Evolutionary conservation across 371 early-diverging fungal genomes (phyloP).

Genomic region (Mortierella sp.): DNA sequence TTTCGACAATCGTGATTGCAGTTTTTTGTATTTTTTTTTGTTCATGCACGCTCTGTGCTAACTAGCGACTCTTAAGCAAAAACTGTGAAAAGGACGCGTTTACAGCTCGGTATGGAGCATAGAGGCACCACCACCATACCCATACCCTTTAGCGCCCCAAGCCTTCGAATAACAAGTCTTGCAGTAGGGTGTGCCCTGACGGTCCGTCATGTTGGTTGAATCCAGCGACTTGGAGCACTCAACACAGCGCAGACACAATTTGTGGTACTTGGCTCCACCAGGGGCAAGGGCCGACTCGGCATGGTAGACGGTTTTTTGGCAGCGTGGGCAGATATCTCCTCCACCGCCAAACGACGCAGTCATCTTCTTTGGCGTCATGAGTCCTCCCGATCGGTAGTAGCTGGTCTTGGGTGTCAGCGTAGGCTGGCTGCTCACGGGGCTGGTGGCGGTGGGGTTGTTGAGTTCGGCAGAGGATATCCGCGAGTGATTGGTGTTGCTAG

Average conservation of each 20-base stretch:
- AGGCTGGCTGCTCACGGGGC: constrained; percentile 4
- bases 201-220: constrained; percentile 50
- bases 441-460: background rate
- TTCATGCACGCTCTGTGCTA: background rate
- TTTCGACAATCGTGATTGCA: background rate
- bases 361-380: constrained; percentile 45
- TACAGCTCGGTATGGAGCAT: constrained; percentile 50
- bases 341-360: constrained; percentile 35
- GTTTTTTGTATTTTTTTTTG: background rate
- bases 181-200: constrained; percentile 45
- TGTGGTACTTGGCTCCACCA: constrained; percentile 48
- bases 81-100: too few species aligned
- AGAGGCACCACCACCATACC: constrained; percentile 46
- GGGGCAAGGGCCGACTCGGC: constrained; percentile 52
- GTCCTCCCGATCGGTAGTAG: constrained; percentile 36
- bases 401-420: constrained; percentile 30
- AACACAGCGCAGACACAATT: constrained; percentile 46
- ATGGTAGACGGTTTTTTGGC: constrained; percentile 52
- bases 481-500: constrained; percentile 17
- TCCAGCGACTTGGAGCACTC: constrained; percentile 54
- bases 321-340: constrained; percentile 51
- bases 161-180: constrained; percentile 45
- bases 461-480: constrained; percentile 17
- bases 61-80: background rate
- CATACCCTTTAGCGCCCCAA: constrained; percentile 53